Evolutionary conservation across 768 basidiomycete species (phyloP).

Genomic region (Fomitopsis pulvina): DNA sequence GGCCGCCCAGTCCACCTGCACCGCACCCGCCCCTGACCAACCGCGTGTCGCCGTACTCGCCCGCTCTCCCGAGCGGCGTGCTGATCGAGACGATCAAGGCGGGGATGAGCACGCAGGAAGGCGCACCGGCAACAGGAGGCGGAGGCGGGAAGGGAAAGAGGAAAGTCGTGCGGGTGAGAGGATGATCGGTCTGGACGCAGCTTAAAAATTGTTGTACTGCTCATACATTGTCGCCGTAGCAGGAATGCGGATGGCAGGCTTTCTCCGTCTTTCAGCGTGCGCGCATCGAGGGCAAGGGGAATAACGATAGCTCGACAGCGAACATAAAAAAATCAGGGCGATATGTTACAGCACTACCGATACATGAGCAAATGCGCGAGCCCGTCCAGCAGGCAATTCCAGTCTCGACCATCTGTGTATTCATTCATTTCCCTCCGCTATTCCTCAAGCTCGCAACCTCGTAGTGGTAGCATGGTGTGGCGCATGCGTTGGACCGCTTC

Average conservation of each 20-base stretch:
- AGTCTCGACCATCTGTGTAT: background rate
- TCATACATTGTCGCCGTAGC: background rate
- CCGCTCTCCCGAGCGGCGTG: conserved; percentile 68
- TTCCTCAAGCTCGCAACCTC: too few species aligned
- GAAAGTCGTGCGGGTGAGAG: conserved; percentile 73
- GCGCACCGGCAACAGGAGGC: conserved; percentile 25
- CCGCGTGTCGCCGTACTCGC: conserved; percentile 77
- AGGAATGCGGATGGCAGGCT: background rate
- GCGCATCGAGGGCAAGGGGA: background rate
- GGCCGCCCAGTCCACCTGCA: conserved; percentile 68
- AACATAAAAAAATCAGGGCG: background rate
- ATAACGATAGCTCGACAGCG: background rate
- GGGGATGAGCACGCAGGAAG: conserved; percentile 66
- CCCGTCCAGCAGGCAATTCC: background rate
- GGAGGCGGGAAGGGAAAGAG: conserved; percentile 63
- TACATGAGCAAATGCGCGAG: background rate
- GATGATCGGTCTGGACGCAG: background rate
- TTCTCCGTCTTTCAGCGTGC: background rate
- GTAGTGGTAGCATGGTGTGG: too few species aligned
- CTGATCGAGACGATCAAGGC: conserved; percentile 82
- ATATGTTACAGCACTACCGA: background rate
- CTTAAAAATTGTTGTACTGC: background rate
- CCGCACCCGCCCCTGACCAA: conserved; percentile 67
- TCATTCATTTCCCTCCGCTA: background rate
- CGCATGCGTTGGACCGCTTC: too few species aligned